A percentile compares a stretch with the other conserved stretches of the same genome.
These are phyloP conservation scores for Pholiota conissans DNA, from an alignment of 768 basidiomycete species.

Conservation along the genomic window DNA sequence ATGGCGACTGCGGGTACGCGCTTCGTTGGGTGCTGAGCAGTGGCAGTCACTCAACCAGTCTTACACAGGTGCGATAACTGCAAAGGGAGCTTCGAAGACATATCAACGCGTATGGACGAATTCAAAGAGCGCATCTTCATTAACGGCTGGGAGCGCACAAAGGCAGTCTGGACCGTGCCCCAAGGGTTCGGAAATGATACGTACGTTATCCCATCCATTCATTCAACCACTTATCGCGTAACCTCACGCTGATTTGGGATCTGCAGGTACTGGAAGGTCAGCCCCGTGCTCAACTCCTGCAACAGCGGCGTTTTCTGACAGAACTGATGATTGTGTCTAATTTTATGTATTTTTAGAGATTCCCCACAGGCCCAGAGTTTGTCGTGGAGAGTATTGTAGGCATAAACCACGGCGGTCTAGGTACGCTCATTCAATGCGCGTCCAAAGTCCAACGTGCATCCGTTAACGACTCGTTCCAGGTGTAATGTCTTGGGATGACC, in stretches of 20 bases:
- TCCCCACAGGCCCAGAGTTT: constrained; percentile 71
- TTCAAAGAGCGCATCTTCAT: constrained; percentile 58
- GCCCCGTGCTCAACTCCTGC: background rate
- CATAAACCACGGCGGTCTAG: constrained; percentile 70
- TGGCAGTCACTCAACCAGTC: too few species aligned
- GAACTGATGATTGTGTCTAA: background rate
- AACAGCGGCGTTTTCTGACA: background rate
- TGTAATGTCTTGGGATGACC: constrained; percentile 56
- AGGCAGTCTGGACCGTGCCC: constrained; percentile 78
- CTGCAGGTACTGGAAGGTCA: constrained; percentile 51
- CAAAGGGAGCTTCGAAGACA: constrained; percentile 68
- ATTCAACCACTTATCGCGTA: background rate
- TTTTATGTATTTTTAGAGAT: constrained; percentile 28
- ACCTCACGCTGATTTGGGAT: background rate
- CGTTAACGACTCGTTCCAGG: constrained; percentile 27
- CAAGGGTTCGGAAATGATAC: constrained; percentile 71
- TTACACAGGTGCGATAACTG: constrained; percentile 55
- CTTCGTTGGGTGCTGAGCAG: too few species aligned
- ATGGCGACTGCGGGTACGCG: constrained; percentile 73
- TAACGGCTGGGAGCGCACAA: constrained; percentile 67
- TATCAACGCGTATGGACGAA: constrained; percentile 65
- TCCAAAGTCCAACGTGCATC: too few species aligned
- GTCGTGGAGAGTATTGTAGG: constrained; percentile 63
- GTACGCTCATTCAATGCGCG: constrained; percentile 27
- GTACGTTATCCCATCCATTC: constrained; percentile 29